Conservation (phyloP, 495 filamentous ascomycete genomes). For the Lasiosphaeria hispida region DNA sequence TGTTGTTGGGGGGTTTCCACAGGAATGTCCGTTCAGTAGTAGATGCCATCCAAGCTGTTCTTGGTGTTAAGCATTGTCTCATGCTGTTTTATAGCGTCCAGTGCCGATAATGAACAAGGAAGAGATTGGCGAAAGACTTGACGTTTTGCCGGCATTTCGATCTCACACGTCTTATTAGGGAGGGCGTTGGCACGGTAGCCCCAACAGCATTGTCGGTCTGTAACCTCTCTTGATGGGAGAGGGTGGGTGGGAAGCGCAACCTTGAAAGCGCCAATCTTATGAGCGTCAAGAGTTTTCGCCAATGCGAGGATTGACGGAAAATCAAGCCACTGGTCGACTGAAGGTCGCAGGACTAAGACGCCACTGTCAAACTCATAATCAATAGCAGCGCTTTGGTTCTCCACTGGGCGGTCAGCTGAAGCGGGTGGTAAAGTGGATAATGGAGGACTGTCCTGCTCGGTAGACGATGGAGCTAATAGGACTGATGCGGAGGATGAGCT, state of each 20-base stretch:
- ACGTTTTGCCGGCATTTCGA: slow-evolving; percentile 7
- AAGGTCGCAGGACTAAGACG: slow-evolving; percentile 12
- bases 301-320: slow-evolving; percentile 12
- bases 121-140: slow-evolving; percentile 6
- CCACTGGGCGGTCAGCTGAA: not conserved
- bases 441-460: not conserved
- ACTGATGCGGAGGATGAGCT: too few species aligned
- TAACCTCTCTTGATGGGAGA: slow-evolving; percentile 4
- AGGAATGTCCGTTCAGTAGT: slow-evolving; percentile 15
- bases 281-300: slow-evolving; percentile 6
- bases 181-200: slow-evolving; percentile 11
- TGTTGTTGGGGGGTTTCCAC: slow-evolving; percentile 13
- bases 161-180: slow-evolving; percentile 8
- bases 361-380: slow-evolving; percentile 3
- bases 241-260: slow-evolving; percentile 7
- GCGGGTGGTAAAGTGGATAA: too few species aligned
- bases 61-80: slow-evolving; percentile 8
- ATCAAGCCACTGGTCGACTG: slow-evolving; percentile 13
- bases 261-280: slow-evolving; percentile 14
- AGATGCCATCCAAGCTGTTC: slow-evolving; percentile 12
- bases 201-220: slow-evolving; percentile 7
- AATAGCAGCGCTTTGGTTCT: not conserved
- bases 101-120: not conserved
- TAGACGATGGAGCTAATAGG: not conserved
- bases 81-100: slow-evolving; percentile 10